Percentiles rank a stretch among this genome's conserved stretches.
Evolutionary conservation across 2,329 filamentous ascomycete species (phyloP).

Genomic region (Metarhizium guizhouense): DNA sequence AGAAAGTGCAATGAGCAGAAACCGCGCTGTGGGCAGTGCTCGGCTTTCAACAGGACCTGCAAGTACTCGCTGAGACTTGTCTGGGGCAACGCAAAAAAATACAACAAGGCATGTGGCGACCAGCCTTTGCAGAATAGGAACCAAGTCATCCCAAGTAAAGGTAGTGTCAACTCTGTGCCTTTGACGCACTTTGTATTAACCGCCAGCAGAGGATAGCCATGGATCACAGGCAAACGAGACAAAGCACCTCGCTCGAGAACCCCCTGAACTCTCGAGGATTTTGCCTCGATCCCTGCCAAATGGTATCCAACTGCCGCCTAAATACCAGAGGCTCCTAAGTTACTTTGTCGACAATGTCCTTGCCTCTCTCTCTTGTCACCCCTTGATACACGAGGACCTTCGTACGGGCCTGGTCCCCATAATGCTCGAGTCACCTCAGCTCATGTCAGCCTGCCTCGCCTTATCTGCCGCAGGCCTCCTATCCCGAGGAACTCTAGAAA

Average conservation of each 20-base stretch:
- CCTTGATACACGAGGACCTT: constrained; percentile 17
- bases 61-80: constrained; percentile 16
- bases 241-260: not conserved
- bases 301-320: constrained; percentile 11
- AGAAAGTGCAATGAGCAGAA: constrained; percentile 20
- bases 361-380: constrained; percentile 17
- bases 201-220: too few species aligned
- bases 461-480: constrained; percentile 16
- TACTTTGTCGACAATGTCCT: constrained; percentile 18
- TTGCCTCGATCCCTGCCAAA: constrained; percentile 15
- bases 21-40: constrained; percentile 15
- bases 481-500: constrained; percentile 13
- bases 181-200: too few species aligned
- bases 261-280: not conserved
- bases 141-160: too few species aligned
- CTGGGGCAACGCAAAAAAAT: constrained; percentile 9
- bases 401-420: constrained; percentile 15
- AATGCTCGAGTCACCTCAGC: constrained; percentile 17
- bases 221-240: not conserved
- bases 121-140: not conserved
- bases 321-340: constrained; percentile 14
- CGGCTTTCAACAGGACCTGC: constrained; percentile 10
- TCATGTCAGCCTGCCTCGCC: constrained; percentile 17
- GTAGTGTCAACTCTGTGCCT: too few species aligned
- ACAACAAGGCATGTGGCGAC: not conserved